Evolutionary conservation across 331 rosid species (phyloP).

Genomic region (Pyrus hybrid): DNA sequence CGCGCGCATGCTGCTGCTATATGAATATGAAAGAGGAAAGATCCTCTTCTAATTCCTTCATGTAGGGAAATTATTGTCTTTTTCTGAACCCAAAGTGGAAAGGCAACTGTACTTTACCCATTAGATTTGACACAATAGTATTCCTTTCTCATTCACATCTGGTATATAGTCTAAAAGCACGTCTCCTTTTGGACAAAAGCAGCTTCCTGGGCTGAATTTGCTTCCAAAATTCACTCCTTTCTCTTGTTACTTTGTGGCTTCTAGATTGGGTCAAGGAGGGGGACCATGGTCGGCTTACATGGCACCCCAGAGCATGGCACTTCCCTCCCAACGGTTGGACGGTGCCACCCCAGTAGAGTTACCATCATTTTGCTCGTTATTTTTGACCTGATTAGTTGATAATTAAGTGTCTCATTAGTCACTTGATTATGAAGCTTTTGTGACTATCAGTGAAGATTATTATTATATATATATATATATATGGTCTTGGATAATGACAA

Average conservation of each 20-base stretch:
- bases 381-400: not conserved
- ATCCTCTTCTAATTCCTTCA: not conserved
- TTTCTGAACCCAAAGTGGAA: not conserved
- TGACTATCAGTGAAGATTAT: not conserved
- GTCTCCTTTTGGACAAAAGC: not conserved
- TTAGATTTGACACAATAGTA: not conserved
- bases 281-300: slow-evolving; percentile 20
- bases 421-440: not conserved
- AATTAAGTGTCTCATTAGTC: not conserved
- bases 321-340: slow-evolving; percentile 31
- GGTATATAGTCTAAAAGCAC: not conserved
- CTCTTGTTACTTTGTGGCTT: not conserved
- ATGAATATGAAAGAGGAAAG: slow-evolving; percentile 3
- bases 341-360: slow-evolving; percentile 32
- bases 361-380: not conserved
- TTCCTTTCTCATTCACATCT: not conserved
- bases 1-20: not conserved
- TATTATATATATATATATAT: no score
- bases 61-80: not conserved
- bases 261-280: slow-evolving; percentile 13
- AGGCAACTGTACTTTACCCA: not conserved
- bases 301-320: slow-evolving; percentile 12
- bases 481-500: not conserved
- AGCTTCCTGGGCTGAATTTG: not conserved
- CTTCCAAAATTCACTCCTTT: slow-evolving; percentile 2